A percentile compares a stretch with the other conserved stretches of the same genome.
These are phyloP conservation scores for Mycena metata DNA, from an alignment of 768 basidiomycete species.

Conservation along the genomic window DNA sequence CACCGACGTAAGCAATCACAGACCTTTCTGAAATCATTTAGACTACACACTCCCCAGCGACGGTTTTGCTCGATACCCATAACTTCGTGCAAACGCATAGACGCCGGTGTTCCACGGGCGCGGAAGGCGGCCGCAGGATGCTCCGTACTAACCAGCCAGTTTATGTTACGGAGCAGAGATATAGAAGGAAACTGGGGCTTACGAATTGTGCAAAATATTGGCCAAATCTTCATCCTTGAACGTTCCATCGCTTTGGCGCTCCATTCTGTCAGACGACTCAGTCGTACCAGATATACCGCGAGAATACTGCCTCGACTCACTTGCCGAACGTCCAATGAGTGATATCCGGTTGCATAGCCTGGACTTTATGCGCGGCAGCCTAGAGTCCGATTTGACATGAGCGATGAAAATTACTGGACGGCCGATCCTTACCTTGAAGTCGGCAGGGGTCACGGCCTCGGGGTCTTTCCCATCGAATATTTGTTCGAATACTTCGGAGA, in stretches of 20 bases:
- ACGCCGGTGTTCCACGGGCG: slow-evolving; percentile 82
- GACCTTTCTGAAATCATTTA: slow-evolving; percentile 87
- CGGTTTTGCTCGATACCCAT: slow-evolving; percentile 88
- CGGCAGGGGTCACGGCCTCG: slow-evolving; percentile 57
- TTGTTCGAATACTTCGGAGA: slow-evolving; percentile 59
- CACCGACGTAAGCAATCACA: slow-evolving; percentile 18
- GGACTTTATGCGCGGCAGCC: slow-evolving; percentile 53
- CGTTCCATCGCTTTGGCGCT: slow-evolving; percentile 68
- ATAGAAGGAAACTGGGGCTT: slow-evolving; percentile 43
- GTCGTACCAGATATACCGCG: background rate
- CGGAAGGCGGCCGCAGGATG: slow-evolving; percentile 81
- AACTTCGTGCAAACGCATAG: slow-evolving; percentile 83
- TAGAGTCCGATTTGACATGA: slow-evolving; percentile 62
- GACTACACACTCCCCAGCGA: slow-evolving; percentile 83
- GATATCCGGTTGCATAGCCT: slow-evolving; percentile 58
- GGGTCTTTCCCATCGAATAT: slow-evolving; percentile 68
- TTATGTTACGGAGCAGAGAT: slow-evolving; percentile 6
- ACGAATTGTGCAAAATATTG: slow-evolving; percentile 76
- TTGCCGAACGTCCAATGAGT: slow-evolving; percentile 77
- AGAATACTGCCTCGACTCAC: slow-evolving; percentile 51
- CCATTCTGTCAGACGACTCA: slow-evolving; percentile 56
- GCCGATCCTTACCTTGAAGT: slow-evolving; percentile 26
- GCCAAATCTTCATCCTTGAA: slow-evolving; percentile 84
- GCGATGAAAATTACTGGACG: background rate
- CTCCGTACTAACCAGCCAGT: slow-evolving; percentile 64